Base-by-base conservation (phyloP, 306 rosid species). In the Castanospermum australe region DNA sequence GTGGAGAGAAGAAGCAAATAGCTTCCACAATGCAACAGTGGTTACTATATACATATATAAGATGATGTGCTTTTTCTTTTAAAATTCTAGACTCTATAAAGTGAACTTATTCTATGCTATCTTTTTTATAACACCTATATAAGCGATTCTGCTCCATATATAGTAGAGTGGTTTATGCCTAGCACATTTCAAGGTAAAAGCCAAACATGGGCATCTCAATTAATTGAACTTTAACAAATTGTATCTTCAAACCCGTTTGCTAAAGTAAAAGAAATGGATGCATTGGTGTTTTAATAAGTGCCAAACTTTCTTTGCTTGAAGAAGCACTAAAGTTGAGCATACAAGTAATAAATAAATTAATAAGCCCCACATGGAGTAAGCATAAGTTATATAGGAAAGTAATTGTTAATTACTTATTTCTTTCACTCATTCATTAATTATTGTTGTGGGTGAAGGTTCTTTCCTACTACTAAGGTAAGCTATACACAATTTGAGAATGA, bases 61-160 rank as follows among this genome's bases (percentile, higher is more conserved):
- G 52, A 15, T 35, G 15, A 66, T 55, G 33, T 17, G 7, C 48
- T 35, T 57, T 74, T 35, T 8, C 17, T 57, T 54, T 13, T 17
- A 1, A 15, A 2, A 0, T 5, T 12, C 2, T 65, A 65, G 65
- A 32, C 63, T 47, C 57, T 67, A 42, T 30, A 75, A 68, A 75
- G 81, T 75, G 50, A 59, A 67, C n/a, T 75, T 68, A 47, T 75
- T 75, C 77, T 75, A 36, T 75, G 24, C 76, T 67, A 67, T 57
- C 71, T 67, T 56, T 57, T 66, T 38, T 10, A 54, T 81, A 51
- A 64, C 75, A 65, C 42, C 44, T 57, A n/a, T n/a, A n/a, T n/a
- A 64, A 30, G 55, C 54, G 84, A 73, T 80, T 64, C 41, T 80
- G 42, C 64, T 21, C 48, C 21, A 61, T 42, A 41, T 52, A 18